Conservation (phyloP, 2,329 filamentous ascomycete genomes). For the Didymella lethalis region DNA sequence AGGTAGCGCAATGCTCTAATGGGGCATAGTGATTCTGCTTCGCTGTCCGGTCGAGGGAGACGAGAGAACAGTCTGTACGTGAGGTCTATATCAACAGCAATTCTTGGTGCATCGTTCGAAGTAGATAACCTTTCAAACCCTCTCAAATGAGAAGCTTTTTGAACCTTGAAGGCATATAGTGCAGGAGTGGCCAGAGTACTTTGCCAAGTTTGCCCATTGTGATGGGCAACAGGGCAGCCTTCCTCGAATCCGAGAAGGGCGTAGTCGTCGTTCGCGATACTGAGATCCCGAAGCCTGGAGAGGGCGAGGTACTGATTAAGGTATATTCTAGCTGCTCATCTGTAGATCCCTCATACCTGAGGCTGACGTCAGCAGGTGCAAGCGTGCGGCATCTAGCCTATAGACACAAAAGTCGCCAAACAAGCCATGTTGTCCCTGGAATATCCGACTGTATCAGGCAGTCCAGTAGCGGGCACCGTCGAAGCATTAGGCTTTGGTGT, state of each 20-base stretch:
- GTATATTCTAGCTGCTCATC: neutral
- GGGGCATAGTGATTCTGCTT: neutral
- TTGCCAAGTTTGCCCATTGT: neutral
- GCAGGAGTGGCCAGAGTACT: neutral
- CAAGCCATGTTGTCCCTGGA: neutral
- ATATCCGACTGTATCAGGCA: neutral
- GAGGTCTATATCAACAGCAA: neutral
- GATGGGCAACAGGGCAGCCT: constrained; percentile 33
- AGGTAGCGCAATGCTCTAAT: neutral
- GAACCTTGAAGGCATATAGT: too few species aligned
- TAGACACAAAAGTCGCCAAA: neutral
- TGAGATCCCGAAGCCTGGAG: neutral
- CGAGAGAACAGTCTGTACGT: neutral
- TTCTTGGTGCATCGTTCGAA: neutral
- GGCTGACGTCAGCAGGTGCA: neutral
- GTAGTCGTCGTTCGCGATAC: neutral
- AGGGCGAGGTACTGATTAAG: neutral
- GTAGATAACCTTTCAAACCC: neutral
- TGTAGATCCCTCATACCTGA: neutral
- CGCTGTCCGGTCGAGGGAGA: neutral
- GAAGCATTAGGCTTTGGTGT: neutral
- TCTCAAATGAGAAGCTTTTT: too few species aligned
- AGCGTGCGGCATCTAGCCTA: neutral
- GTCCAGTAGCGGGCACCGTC: neutral
- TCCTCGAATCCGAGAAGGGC: constrained; percentile 20